Evolutionary conservation across 176 grass and related monocot species (phyloP), one percentile per base, ranked within the genome.

Genomic region (Elaeis guineensis): DNA sequence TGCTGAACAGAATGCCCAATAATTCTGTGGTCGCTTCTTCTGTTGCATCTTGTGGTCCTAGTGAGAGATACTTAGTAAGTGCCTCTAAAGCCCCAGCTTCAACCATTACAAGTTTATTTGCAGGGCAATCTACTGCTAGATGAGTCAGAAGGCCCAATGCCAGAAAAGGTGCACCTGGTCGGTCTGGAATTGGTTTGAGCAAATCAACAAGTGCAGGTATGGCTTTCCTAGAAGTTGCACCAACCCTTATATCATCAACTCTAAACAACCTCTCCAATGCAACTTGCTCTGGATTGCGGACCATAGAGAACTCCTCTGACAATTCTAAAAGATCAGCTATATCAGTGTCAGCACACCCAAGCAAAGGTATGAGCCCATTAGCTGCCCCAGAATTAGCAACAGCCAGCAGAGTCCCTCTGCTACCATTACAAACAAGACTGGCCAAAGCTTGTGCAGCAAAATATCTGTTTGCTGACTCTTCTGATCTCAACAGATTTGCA

Each of bases 11-110:
- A 78, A 89, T 83, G 12, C 94, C 85, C 50, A 99, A 63, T 69
- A 99, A 81, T 63, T 99, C 88, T 65, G 88, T 99, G 57, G 88
- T 86, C 26, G 94, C 94, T 76, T 86, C 94, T 99, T 99, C 94
- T 71, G 85, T 93, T 70, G 81, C 75, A 74, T 99, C 88, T 73
- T 89, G 81, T 61, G 87, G 88, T 51, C 94, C 92, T 70, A 99
- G 85, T 21, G 94, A 99, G 16, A 99, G 71, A 58, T 99, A 99
- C 77, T 89, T 99, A 69, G 89, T 89, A 52, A 99, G 88, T 58
- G 82, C 94, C 77, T 99, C 94, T 60, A 99, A 54, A 54, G 90
- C 90, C 50, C 94, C 94, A 76, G 85, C 79, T 86, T 99, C 94
- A 72, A 89, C 85, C 94, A 99, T 99, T 80, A 93, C 72, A 58